phyloP scores from a whole-genome alignment of 306 rosid genomes.

The Oemleria cerasiformis region DNA sequence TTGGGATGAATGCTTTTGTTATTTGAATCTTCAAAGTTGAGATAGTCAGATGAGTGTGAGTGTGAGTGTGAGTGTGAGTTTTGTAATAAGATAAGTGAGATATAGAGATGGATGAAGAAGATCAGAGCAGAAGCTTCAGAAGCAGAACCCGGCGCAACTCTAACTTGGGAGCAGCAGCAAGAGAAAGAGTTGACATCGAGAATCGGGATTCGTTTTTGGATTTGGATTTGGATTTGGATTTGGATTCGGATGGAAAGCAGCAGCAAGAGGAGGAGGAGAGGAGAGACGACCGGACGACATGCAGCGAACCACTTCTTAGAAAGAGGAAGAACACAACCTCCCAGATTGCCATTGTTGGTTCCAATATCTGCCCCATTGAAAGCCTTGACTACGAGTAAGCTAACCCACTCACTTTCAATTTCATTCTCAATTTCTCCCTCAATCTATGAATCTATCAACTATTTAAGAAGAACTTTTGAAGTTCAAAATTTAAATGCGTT shows the following conservation, averaged over 20 bases:
- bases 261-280: too few relatives aligned
- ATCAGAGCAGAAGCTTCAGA: too few relatives aligned
- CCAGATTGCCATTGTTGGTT: constrained; percentile 70
- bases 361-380: constrained; percentile 69
- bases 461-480: too few relatives aligned
- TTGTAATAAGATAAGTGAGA: too few relatives aligned
- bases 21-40: too few relatives aligned
- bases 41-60: too few relatives aligned
- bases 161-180: background rate
- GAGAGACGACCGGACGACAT: background rate
- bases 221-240: background rate
- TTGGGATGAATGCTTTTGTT: too few relatives aligned
- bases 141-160: too few relatives aligned
- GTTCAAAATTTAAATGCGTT: background rate
- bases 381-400: constrained; percentile 85
- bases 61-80: too few relatives aligned
- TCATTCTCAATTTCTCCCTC: background rate
- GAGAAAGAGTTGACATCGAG: background rate
- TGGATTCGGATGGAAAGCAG: constrained; percentile 10
- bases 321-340: constrained; percentile 67
- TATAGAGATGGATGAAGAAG: too few relatives aligned
- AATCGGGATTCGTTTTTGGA: background rate
- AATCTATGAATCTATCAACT: background rate
- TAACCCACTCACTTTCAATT: background rate
- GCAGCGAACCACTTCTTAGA: constrained; percentile 45